Percentiles rank a stretch among this genome's conserved stretches.
Evolutionary conservation across 176 grass and related monocot species (phyloP).

Genomic region (Zizania latifolia): DNA sequence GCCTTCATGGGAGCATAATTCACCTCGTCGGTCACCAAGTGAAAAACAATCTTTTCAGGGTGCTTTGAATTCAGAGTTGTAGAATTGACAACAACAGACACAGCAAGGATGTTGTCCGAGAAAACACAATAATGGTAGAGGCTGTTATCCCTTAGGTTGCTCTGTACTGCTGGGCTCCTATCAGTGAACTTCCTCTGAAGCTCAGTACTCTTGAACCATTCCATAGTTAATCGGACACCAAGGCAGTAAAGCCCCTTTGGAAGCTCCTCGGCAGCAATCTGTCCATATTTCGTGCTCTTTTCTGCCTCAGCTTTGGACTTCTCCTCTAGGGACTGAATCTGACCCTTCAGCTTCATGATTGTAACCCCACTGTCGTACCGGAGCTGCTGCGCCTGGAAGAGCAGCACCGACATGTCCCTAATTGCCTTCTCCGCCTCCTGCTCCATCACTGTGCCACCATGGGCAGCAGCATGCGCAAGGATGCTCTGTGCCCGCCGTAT

Average conservation of each 20-base stretch:
- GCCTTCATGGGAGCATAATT: slow-evolving; percentile 91
- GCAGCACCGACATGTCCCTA: slow-evolving; percentile 68
- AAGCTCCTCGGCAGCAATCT: slow-evolving; percentile 94
- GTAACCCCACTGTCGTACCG: slow-evolving; percentile 62
- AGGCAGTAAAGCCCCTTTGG: slow-evolving; percentile 95
- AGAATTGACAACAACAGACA: slow-evolving; percentile 84
- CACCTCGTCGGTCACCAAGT: slow-evolving; percentile 93
- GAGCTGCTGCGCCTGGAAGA: slow-evolving; percentile 79
- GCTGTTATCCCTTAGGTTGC: slow-evolving; percentile 68
- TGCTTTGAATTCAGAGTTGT: slow-evolving; percentile 69
- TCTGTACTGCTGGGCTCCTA: slow-evolving; percentile 43
- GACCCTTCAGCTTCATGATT: slow-evolving; percentile 88
- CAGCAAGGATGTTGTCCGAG: slow-evolving; percentile 93
- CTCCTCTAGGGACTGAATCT: slow-evolving; percentile 78
- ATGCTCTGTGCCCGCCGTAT: slow-evolving; percentile 59
- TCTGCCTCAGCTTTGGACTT: slow-evolving; percentile 77
- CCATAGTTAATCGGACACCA: slow-evolving; percentile 73
- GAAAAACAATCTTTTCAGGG: slow-evolving; percentile 82
- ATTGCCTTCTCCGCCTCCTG: slow-evolving; percentile 62
- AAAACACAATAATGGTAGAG: slow-evolving; percentile 93
- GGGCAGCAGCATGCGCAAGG: slow-evolving; percentile 44
- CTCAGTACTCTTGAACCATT: slow-evolving; percentile 71
- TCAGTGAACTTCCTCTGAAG: slow-evolving; percentile 65
- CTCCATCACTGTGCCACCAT: slow-evolving; percentile 16
- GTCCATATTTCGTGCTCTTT: slow-evolving; percentile 88